Percentiles rank a stretch among this genome's conserved stretches.
Evolutionary conservation across 2,329 filamentous ascomycete genomes (phyloP).

Genomic region (Emergomyces africanus): DNA sequence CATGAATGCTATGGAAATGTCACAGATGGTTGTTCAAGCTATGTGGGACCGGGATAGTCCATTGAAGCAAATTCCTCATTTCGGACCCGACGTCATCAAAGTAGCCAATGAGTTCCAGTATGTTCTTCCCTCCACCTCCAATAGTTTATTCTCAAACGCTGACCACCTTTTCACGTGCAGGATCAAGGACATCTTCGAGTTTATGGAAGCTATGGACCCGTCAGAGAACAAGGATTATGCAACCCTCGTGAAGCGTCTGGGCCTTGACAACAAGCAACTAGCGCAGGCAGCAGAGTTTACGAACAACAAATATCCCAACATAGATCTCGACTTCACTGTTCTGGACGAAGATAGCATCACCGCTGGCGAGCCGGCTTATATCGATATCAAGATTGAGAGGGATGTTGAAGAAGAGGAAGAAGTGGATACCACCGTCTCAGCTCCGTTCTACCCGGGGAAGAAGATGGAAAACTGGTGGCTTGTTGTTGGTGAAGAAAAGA

Average conservation of each 20-base stretch:
- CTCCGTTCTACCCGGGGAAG: slow-evolving; percentile 80
- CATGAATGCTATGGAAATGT: slow-evolving; percentile 98
- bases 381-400: slow-evolving; percentile 74
- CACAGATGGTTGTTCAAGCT: slow-evolving; percentile 95
- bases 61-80: slow-evolving; percentile 95
- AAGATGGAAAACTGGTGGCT: slow-evolving; percentile 99
- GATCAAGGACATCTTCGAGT: slow-evolving; percentile 90
- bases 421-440: slow-evolving; percentile 74
- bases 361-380: slow-evolving; percentile 66
- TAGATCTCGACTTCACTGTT: slow-evolving; percentile 81
- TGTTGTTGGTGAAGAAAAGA: slow-evolving; percentile 84
- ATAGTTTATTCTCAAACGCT: slow-evolving; percentile 14
- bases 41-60: slow-evolving; percentile 99
- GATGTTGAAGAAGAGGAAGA: slow-evolving; percentile 64
- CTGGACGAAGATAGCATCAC: slow-evolving; percentile 68
- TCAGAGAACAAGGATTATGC: slow-evolving; percentile 77
- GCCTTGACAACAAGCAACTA: slow-evolving; percentile 68
- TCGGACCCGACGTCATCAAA: slow-evolving; percentile 69
- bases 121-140: slow-evolving; percentile 20
- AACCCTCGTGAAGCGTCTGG: slow-evolving; percentile 62
- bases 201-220: slow-evolving; percentile 98
- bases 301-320: slow-evolving; percentile 89
- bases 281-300: slow-evolving; percentile 87
- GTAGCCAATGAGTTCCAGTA: slow-evolving; percentile 67
- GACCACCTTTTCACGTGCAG: slow-evolving; percentile 29